These are phyloP conservation scores for Aspergillus hancockii DNA, from an alignment of 495 filamentous ascomycete species.

Conservation along the genomic window DNA sequence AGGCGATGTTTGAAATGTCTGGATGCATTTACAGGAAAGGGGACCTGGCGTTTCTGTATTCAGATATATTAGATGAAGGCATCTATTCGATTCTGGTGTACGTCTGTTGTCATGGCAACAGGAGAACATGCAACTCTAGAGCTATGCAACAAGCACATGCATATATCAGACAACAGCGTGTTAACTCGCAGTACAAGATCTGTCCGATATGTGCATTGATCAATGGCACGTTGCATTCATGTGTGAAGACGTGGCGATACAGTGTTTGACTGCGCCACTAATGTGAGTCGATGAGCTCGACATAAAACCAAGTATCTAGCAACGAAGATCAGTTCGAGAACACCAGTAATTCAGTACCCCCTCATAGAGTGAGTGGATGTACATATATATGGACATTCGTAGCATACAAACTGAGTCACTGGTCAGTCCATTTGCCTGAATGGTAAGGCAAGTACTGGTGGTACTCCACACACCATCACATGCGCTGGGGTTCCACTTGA, in stretches of 20 bases:
- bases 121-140: too few relatives aligned
- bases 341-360: too few relatives aligned
- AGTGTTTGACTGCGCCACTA: too few relatives aligned
- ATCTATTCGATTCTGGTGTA: background rate
- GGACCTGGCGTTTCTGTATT: background rate
- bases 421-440: background rate
- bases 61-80: background rate
- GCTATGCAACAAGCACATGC: too few relatives aligned
- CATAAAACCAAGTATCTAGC: too few relatives aligned
- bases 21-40: background rate
- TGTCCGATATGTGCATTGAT: background rate
- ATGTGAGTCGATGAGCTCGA: background rate
- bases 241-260: too few relatives aligned
- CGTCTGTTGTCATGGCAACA: background rate
- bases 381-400: too few relatives aligned
- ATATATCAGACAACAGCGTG: too few relatives aligned
- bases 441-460: background rate
- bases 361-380: too few relatives aligned
- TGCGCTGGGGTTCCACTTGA: background rate
- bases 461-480: conserved; percentile 7
- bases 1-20: background rate
- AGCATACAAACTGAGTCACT: too few relatives aligned
- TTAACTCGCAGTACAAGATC: too few relatives aligned
- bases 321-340: too few relatives aligned
- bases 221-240: background rate